Evolutionary conservation across 805 yeast species (phyloP).

Genomic region (Candida methanosorbosa): DNA sequence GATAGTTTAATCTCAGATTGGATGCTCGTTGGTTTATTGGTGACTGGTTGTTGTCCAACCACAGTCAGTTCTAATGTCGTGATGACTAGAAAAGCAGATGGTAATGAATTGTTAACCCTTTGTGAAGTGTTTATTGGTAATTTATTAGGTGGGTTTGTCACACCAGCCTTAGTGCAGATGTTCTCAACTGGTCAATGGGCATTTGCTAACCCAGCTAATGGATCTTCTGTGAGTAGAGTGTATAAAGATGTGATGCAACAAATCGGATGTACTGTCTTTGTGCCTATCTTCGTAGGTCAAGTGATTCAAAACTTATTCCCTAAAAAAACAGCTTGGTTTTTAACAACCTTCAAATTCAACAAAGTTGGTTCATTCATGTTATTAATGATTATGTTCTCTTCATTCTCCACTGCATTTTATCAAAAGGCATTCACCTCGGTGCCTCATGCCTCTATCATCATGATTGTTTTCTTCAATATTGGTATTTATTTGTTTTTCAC

Average conservation of each 20-base stretch:
- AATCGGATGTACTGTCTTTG: slow-evolving; percentile 69
- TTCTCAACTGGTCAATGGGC: slow-evolving; percentile 50
- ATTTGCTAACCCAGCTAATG: slow-evolving; percentile 74
- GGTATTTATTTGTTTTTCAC: slow-evolving; percentile 78
- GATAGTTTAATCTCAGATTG: slow-evolving; percentile 59
- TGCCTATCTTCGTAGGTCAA: slow-evolving; percentile 87
- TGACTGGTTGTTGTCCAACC: slow-evolving; percentile 84
- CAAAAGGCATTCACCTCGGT: slow-evolving; percentile 61
- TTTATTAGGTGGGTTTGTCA: slow-evolving; percentile 74
- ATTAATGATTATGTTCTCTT: slow-evolving; percentile 46
- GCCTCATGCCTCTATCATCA: slow-evolving; percentile 51
- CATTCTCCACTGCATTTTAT: slow-evolving; percentile 82
- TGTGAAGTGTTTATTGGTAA: slow-evolving; percentile 86
- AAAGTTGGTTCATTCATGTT: slow-evolving; percentile 79
- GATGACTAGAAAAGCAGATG: slow-evolving; percentile 82
- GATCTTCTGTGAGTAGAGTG: slow-evolving; percentile 42
- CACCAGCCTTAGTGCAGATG: slow-evolving; percentile 80
- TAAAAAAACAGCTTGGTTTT: slow-evolving; percentile 49
- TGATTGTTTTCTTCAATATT: slow-evolving; percentile 74
- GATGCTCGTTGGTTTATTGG: slow-evolving; percentile 73
- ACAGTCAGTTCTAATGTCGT: slow-evolving; percentile 89
- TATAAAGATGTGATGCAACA: slow-evolving; percentile 81
- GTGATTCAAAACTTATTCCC: slow-evolving; percentile 66
- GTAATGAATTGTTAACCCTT: slow-evolving; percentile 64
- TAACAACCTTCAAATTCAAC: slow-evolving; percentile 47